Conservation (phyloP, 805 yeast species). For the Metschnikowia corniflorae region DNA sequence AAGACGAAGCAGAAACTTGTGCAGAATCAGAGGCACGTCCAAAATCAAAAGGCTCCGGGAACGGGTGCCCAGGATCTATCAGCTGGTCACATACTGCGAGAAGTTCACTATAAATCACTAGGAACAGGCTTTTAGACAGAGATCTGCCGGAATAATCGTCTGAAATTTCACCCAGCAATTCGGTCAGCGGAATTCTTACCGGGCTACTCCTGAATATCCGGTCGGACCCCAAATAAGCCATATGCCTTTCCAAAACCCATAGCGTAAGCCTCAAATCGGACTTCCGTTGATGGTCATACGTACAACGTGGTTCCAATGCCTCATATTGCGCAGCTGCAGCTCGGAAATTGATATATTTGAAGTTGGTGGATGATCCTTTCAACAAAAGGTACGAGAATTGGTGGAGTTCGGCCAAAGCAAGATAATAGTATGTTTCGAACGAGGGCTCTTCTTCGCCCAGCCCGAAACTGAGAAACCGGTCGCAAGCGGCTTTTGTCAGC, state of each 20-base stretch:
- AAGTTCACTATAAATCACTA: slow-evolving; percentile 5
- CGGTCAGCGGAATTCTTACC: neutral
- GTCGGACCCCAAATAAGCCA: slow-evolving; percentile 6
- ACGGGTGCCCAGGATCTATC: no score
- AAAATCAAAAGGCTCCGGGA: no score
- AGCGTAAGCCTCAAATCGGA: slow-evolving; percentile 9
- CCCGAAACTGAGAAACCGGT: slow-evolving; percentile 2
- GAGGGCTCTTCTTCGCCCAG: neutral
- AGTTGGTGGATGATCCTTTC: slow-evolving; percentile 1
- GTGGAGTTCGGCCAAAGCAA: slow-evolving; percentile 15
- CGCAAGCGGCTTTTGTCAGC: slow-evolving; percentile 7
- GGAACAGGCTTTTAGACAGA: neutral
- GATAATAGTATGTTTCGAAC: slow-evolving; percentile 9
- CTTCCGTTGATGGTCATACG: neutral
- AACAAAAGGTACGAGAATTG: slow-evolving; percentile 10
- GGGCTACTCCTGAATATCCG: no score
- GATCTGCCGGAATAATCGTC: neutral
- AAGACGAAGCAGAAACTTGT: neutral
- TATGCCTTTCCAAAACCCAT: slow-evolving; percentile 9
- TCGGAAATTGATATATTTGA: slow-evolving; percentile 9
- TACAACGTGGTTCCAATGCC: slow-evolving; percentile 1
- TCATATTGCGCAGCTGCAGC: slow-evolving; percentile 12
- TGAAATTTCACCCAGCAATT: neutral
- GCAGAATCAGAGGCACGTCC: neutral
- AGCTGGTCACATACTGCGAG: slow-evolving; percentile 6